phyloP scores from a whole-genome alignment of 495 filamentous ascomycete species.

The Hyaloscypha bicolor region DNA sequence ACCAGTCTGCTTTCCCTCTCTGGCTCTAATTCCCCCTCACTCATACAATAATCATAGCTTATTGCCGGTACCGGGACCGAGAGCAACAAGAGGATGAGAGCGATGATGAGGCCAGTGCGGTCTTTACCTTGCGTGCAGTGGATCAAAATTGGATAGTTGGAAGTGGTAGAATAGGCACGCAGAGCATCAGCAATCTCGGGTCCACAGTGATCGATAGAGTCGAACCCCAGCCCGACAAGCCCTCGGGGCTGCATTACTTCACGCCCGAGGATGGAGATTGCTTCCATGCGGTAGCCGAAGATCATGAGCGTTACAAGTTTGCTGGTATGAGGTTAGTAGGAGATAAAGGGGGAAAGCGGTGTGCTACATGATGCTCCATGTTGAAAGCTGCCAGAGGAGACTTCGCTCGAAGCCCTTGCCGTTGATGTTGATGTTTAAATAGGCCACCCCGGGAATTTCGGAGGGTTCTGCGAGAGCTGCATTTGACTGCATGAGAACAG shows the following conservation, averaged over 20 bases:
- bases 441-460: slow-evolving; percentile 61
- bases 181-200: slow-evolving; percentile 58
- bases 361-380: slow-evolving; percentile 58
- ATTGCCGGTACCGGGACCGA: slow-evolving; percentile 58
- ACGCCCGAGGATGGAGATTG: slow-evolving; percentile 64
- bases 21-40: slow-evolving; percentile 58
- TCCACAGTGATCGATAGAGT: slow-evolving; percentile 64
- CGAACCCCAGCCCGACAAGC: slow-evolving; percentile 63
- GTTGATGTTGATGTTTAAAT: slow-evolving; percentile 68
- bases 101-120: slow-evolving; percentile 73
- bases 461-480: slow-evolving; percentile 44
- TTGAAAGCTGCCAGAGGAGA: slow-evolving; percentile 70
- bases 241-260: slow-evolving; percentile 71
- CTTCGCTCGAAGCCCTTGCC: slow-evolving; percentile 68
- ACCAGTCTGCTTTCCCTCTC: slow-evolving; percentile 63
- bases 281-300: slow-evolving; percentile 66
- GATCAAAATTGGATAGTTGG: slow-evolving; percentile 62
- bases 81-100: slow-evolving; percentile 63
- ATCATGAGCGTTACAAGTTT: slow-evolving; percentile 62
- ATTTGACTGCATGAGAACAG: slow-evolving; percentile 45
- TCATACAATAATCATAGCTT: slow-evolving; percentile 63
- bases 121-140: slow-evolving; percentile 93
- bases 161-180: slow-evolving; percentile 40
- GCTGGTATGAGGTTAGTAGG: slow-evolving; percentile 66
- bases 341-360: slow-evolving; percentile 48